Base-by-base conservation (phyloP, 2,329 filamentous ascomycete genomes). In the Chaetomiaceae sp. region DNA sequence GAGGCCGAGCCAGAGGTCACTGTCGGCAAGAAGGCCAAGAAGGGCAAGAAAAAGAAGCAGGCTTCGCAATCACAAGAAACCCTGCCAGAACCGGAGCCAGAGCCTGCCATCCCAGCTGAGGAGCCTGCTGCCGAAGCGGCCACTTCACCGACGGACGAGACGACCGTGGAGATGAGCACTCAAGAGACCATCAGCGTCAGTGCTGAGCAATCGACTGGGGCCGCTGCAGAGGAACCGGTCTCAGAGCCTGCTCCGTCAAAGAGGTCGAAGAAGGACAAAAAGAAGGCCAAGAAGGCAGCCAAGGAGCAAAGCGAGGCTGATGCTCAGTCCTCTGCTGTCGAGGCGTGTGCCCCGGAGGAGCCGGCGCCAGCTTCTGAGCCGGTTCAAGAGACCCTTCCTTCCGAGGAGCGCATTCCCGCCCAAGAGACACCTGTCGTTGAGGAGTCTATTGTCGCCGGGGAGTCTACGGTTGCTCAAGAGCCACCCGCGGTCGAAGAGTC, bases 261-360 rank as follows among this genome's bases (percentile, higher is more conserved):
- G 57, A 72, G 70, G 55, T 65, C 66, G 38, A 70, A 71, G 59
- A 70, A 70, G 36, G 59, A 61, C 53, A 65, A 63, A 55, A 59
- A 50, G 29, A 60, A 61, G 56, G 46, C 40, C 4, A 59, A 58
- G 42, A 53, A 54, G 40, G 48, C 23, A n/a, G 53, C 45, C 25
- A 56, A 56, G 43, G 51, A 39, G 19, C 46, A 44, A 31, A 47
- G 19, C 15, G 44, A 49, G 4, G 38, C 34, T 2, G 43, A 51
- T 7, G 19, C 44, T 17, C 40, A 50, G 40, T 17, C 47, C 2
- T 20, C 34, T 42, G 19, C 20, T 22, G 19, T 27, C 3, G 49
- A 46, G 34, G 49, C 23, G 23, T 9, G 33, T 29, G 36, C 19
- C 6, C 14, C 42, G n/a, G 43, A 36, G 31, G 43, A 47, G 15